phyloP scores from a whole-genome alignment of 2,329 filamentous ascomycete species.

The Epichloe sibirici region DNA sequence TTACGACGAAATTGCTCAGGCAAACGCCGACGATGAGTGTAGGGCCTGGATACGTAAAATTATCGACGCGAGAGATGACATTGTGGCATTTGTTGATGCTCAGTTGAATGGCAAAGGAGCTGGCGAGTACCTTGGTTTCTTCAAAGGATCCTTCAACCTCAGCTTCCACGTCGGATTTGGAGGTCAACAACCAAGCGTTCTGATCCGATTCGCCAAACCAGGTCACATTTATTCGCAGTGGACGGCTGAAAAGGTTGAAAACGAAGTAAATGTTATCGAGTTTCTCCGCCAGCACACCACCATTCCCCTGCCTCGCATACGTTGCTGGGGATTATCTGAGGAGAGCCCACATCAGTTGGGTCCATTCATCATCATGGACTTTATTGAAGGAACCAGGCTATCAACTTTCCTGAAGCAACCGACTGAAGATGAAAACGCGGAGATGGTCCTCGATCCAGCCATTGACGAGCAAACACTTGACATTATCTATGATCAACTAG shows the following conservation, averaged over 20 bases:
- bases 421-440: constrained; percentile 8
- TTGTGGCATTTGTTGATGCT: constrained; percentile 11
- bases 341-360: constrained; percentile 19
- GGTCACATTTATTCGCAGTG: constrained; percentile 11
- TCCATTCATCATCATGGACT: constrained; percentile 23
- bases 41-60: constrained; percentile 10
- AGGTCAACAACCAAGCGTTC: constrained; percentile 10
- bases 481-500: constrained; percentile 14
- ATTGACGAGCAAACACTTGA: constrained; percentile 12
- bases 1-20: constrained; percentile 13
- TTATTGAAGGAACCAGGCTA: constrained; percentile 14
- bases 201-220: constrained; percentile 17
- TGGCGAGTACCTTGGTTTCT: constrained; percentile 12
- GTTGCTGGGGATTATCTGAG: constrained; percentile 15
- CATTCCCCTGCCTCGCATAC: constrained; percentile 18
- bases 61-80: constrained; percentile 12
- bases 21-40: constrained; percentile 12
- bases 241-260: constrained; percentile 21
- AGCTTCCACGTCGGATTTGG: constrained; percentile 13
- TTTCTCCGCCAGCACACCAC: constrained; percentile 17
- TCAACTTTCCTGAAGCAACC: constrained; percentile 15
- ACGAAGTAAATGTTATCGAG: constrained; percentile 16
- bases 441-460: constrained; percentile 6
- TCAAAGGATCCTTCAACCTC: constrained; percentile 19
- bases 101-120: constrained; percentile 8